Base-by-base conservation (phyloP, 768 basidiomycete species). In the Flagelloscypha sp. region DNA sequence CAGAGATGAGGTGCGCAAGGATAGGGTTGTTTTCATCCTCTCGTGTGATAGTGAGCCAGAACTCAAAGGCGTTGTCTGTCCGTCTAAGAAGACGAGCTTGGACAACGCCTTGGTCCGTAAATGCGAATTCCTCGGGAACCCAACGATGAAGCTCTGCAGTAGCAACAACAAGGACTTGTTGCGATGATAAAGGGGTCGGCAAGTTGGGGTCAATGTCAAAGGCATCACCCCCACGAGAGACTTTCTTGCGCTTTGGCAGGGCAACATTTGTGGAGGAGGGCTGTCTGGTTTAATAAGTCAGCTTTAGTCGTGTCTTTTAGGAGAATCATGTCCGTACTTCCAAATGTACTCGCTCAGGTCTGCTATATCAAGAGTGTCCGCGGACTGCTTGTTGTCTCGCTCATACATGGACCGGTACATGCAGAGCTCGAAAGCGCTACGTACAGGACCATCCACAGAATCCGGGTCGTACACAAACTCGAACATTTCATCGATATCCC, bases 361-460 rank as follows among this genome's bases (percentile, higher is more conserved):
- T 1, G 66, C 58, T 47, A 88, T 83, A 20, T 55, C 57, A 12
- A 80, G 71, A 41, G 66, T 72, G 36, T 86, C 80, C 8, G 86
- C 84, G 46, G 74, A 76, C 33, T 47, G 64, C 48, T 69, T 79
- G 64, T 84, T 82, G 63, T 92, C 93, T 59, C 92, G 76, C 54
- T 99, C 95, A 57, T 83, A 98, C 79, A 98, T 90, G 40, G 94
- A 94, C 19, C 87, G 79, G 48, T 94, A 86, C 71, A 97, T 84
- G 60, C 90, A 87, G 17, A 80, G 80, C 61, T 97, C 92, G 53
- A 98, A 95, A 55, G 90, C 84, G 11, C 75, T 81, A 30, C 79
- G 74, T 0, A 88, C 93, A 1, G 86, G 83, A 34, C 56, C 68
- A 33, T 76, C 78, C 30, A 88, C 89, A 4, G 79, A 79, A 9